phyloP scores from a whole-genome alignment of 116 monocot genomes.

The Papilionanthe hybrid region DNA sequence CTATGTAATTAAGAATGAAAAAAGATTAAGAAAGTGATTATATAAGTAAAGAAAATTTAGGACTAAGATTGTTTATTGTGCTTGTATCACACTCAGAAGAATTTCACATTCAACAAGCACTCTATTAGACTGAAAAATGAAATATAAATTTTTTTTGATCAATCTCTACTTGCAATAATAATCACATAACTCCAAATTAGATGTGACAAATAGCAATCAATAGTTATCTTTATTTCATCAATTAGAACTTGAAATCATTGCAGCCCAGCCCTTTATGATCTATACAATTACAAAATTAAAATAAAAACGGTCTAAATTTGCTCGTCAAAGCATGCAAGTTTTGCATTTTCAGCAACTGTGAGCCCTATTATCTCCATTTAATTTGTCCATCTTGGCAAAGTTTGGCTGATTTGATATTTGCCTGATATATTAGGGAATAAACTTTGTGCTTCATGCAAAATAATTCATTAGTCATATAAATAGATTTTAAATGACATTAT shows the following conservation, averaged over 20 bases:
- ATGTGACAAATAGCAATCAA: neutral
- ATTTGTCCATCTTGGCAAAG: too few relatives aligned
- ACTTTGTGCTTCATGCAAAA: too few relatives aligned
- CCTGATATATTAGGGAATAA: too few relatives aligned
- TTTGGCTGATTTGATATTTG: too few relatives aligned
- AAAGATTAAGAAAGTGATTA: neutral
- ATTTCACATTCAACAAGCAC: neutral
- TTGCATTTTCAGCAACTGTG: too few relatives aligned
- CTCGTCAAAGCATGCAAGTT: neutral
- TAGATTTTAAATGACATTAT: too few relatives aligned
- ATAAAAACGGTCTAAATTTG: neutral
- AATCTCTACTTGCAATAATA: neutral
- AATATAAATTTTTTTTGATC: neutral
- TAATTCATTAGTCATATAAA: too few relatives aligned
- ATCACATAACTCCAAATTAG: neutral
- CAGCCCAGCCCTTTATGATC: neutral
- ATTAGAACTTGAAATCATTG: neutral
- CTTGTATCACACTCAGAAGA: neutral
- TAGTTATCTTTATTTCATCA: neutral
- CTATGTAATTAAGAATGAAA: neutral
- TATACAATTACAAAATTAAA: neutral
- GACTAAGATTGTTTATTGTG: neutral
- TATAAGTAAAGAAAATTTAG: neutral
- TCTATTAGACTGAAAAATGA: neutral
- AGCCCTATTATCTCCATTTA: too few relatives aligned